These are phyloP conservation scores for Botryotinia calthae DNA, from an alignment of 2,329 filamentous ascomycete species.

Conservation along the genomic window DNA sequence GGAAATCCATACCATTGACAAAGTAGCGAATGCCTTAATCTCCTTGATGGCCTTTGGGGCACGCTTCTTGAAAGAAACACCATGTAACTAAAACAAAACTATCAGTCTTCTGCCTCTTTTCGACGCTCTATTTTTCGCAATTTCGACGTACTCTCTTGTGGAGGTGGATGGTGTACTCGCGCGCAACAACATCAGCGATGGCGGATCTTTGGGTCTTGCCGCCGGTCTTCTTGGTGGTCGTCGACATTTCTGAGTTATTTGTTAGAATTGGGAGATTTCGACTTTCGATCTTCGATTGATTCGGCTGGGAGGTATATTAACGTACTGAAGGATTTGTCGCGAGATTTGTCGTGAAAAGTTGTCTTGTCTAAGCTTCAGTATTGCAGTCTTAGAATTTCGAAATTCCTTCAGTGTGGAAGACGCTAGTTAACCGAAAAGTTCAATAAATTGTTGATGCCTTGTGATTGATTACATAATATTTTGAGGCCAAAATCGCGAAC, in stretches of 20 bases:
- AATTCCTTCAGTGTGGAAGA: constrained; percentile 24
- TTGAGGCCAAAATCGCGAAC: background rate
- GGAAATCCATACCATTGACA: constrained; percentile 81
- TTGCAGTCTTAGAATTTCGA: constrained; percentile 23
- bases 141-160: constrained; percentile 90
- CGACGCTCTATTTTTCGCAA: constrained; percentile 14
- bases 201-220: constrained; percentile 81
- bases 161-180: constrained; percentile 99
- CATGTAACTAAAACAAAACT: constrained; percentile 70
- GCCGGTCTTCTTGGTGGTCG: constrained; percentile 63
- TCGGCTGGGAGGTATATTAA: constrained; percentile 11
- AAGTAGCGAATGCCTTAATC: constrained; percentile 90
- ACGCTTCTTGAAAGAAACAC: constrained; percentile 99
- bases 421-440: constrained; percentile 21
- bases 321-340: constrained; percentile 34
- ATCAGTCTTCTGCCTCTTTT: constrained; percentile 47
- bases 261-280: constrained; percentile 17
- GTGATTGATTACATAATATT: background rate
- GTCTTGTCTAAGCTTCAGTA: constrained; percentile 24
- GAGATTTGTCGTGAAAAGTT: constrained; percentile 30
- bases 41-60: constrained; percentile 99
- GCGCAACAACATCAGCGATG: constrained; percentile 97
- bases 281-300: constrained; percentile 15
- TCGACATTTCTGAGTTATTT: constrained; percentile 55
- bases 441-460: constrained; percentile 6